These are phyloP conservation scores for Articulospora tetracladia DNA, from an alignment of 495 filamentous ascomycete genomes.

Conservation along the genomic window DNA sequence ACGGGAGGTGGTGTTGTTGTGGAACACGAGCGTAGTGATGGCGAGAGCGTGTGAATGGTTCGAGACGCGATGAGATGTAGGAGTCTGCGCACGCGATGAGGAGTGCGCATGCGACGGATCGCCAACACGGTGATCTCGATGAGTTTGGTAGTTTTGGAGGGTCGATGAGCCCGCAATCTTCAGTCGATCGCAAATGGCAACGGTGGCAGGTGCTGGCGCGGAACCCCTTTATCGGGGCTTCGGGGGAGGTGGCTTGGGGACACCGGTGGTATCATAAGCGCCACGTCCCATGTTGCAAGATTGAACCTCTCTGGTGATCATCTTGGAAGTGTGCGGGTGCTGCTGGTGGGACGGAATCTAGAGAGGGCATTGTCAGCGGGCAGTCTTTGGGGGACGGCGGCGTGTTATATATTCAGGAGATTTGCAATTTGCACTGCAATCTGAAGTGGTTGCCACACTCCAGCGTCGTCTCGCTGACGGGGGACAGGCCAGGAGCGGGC, in stretches of 20 bases:
- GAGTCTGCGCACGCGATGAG: not conserved
- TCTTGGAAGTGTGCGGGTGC: conserved; percentile 22
- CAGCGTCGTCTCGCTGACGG: not conserved
- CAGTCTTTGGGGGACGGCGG: not conserved
- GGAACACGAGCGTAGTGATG: too few relatives aligned
- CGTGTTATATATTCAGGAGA: conserved; percentile 1
- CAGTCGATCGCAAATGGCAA: conserved; percentile 9
- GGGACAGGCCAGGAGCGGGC: too few relatives aligned
- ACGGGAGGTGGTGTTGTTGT: not conserved
- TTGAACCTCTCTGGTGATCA: conserved; percentile 43
- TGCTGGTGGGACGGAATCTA: conserved; percentile 8
- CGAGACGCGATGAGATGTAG: not conserved
- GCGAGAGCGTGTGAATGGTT: not conserved
- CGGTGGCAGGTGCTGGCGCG: not conserved
- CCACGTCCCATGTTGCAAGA: conserved; percentile 49
- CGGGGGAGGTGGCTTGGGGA: conserved; percentile 50
- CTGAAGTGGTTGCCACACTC: not conserved
- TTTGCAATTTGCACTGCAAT: conserved; percentile 1
- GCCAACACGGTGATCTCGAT: not conserved
- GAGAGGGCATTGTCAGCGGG: conserved; percentile 1
- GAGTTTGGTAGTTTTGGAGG: not conserved
- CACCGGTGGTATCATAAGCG: conserved; percentile 54
- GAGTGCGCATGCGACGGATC: conserved; percentile 5
- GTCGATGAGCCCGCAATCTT: not conserved
- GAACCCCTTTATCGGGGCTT: conserved; percentile 37